Evolutionary conservation across 163 green algal species (phyloP), one percentile per base, ranked within the genome.

Genomic region (Chloromonas sp.): DNA sequence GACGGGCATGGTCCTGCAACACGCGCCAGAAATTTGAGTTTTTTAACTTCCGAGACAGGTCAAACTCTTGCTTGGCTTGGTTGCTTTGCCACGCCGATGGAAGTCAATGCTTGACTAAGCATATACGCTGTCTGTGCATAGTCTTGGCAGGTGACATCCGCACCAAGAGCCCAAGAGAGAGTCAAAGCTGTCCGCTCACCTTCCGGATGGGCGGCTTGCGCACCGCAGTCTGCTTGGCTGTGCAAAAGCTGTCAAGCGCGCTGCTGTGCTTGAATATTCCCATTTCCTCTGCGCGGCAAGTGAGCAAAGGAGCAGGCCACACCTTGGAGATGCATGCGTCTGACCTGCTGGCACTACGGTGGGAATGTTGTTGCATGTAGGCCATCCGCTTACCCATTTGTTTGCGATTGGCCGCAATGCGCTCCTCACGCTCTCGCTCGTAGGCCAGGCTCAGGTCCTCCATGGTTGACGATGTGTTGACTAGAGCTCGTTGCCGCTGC

Each of bases 231-330:
- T 83, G 74, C 79, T 84, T 87, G 60, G 77, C 81, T 60, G 78
- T 13, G 2, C 76, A 14, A 60, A 89, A 87, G 58, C 74, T 83
- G 13, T 91, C 82, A 66, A 91, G 36, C 8, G 89, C 82, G 3
- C 84, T 83, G n/a, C 85, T 86, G 70, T 91, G 88, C 14, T 90
- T 77, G 15, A 92, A 57, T 14, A 93, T 78, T 3, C 90, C 90
- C 85, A 92, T 84, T 60, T 90, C 87, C 83, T 87, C 89, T 93
- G 82, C 82, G 58, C 1, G 3, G n/a, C 36, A 61, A 2, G 11
- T 5, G 14, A 15, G 74, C 11, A 5, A 5, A 5, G 8, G 74
- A 57, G 11, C 14, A n/a, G 74, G 36, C 14, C 5, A 57, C 14
- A 5, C 2, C 74, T 2, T 59, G 8, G 2, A 57, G 74, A 57